Conservation (phyloP, 768 basidiomycete genomes). For the Kondoa malvinella region DNA sequence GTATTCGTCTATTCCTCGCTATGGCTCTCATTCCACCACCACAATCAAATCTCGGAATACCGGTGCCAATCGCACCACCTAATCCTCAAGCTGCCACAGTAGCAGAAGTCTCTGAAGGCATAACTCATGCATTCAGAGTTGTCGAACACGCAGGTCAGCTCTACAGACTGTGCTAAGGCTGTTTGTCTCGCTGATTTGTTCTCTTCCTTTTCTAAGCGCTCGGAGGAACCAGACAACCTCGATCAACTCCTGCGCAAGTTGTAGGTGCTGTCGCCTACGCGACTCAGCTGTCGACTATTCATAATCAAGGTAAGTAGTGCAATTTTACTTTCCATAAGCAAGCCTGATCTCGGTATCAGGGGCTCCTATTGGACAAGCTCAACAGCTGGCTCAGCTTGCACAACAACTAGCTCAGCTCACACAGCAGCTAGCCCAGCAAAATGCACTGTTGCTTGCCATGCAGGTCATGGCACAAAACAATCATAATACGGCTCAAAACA, state of each 20-base stretch:
- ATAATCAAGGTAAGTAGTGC: neutral
- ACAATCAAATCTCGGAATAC: neutral
- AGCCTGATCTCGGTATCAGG: neutral
- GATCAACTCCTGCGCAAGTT: neutral
- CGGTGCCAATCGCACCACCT: neutral
- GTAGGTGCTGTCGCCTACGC: neutral
- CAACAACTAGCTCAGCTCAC: neutral
- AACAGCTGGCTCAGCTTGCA: neutral
- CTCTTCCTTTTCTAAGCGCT: neutral
- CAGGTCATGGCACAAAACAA: neutral
- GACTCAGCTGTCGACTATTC: neutral
- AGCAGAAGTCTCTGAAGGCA: neutral
- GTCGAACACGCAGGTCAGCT: neutral
- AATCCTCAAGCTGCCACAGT: neutral
- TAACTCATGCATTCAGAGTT: neutral
- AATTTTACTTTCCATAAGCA: neutral
- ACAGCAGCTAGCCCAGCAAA: neutral
- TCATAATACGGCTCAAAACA: neutral
- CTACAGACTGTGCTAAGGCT: neutral
- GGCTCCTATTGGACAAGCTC: neutral
- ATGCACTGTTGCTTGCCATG: neutral
- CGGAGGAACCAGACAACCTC: neutral
- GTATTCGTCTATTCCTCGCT: neutral
- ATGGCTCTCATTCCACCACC: neutral
- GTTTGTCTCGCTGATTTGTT: neutral